Conservation (phyloP, 495 filamentous ascomycete genomes). For the Xylaria castorea region DNA sequence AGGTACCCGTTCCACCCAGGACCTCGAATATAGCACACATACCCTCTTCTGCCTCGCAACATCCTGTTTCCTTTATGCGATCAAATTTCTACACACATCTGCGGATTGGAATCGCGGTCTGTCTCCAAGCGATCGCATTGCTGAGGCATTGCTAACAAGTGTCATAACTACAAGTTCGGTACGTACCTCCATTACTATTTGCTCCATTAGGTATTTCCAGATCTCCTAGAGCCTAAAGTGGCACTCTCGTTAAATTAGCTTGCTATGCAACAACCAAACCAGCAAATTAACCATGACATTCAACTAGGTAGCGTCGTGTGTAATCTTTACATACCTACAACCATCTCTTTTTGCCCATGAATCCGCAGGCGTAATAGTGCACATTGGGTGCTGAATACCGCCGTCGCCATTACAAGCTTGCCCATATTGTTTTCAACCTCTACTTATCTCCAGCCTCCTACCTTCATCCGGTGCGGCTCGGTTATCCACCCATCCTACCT, state of each 20-base stretch:
- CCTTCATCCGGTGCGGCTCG: neutral
- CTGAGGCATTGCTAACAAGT: neutral
- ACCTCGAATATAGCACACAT: neutral
- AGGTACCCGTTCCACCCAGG: neutral
- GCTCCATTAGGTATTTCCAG: conserved; percentile 4
- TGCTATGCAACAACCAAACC: conserved; percentile 10
- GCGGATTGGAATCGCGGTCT: neutral
- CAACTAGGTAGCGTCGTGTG: conserved; percentile 7
- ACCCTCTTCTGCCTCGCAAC: neutral
- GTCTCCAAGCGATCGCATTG: neutral
- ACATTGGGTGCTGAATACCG: neutral
- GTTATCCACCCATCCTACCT: neutral
- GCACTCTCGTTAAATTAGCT: conserved; percentile 24
- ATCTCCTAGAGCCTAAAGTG: conserved; percentile 12
- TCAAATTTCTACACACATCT: neutral
- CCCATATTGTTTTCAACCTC: conserved; percentile 2
- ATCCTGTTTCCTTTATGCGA: neutral
- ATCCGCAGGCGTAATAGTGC: conserved; percentile 15
- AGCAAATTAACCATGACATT: conserved; percentile 9
- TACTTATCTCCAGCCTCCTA: neutral
- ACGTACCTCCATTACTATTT: conserved; percentile 12
- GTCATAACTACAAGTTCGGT: conserved; percentile 3
- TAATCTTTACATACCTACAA: neutral
- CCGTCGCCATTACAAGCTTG: neutral
- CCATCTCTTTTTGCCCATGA: conserved; percentile 18